Evolutionary conservation across 257 asterid species (phyloP).

Genomic region (Nicotiana paniculata): DNA sequence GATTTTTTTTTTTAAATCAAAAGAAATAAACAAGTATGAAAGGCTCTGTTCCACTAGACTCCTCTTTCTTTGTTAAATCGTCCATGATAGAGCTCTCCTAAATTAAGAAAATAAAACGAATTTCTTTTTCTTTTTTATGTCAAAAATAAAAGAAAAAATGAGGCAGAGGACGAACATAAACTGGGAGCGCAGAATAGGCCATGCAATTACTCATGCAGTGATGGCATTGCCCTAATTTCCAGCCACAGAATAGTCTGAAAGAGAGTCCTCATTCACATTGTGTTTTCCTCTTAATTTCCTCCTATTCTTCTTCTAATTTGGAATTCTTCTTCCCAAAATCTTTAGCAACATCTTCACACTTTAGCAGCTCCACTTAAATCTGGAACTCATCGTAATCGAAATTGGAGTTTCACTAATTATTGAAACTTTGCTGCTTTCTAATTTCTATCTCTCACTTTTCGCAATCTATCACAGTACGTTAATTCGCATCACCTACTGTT

Average conservation of each 20-base stretch:
- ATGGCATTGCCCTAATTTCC: not conserved
- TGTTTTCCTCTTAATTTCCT: not conserved
- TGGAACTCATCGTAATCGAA: not conserved
- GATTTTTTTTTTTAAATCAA: no score
- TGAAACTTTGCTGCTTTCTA: no score
- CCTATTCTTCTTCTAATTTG: not conserved
- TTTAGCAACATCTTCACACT: not conserved
- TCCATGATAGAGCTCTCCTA: no score
- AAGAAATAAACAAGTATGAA: no score
- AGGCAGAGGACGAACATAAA: not conserved
- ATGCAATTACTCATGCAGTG: slow-evolving; percentile 1
- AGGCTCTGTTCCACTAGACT: no score
- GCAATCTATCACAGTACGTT: no score
- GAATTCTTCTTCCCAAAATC: not conserved
- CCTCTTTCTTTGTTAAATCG: no score
- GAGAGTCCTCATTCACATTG: not conserved
- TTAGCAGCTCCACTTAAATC: not conserved
- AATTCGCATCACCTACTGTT: no score
- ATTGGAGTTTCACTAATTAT: no score
- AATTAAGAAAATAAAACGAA: no score
- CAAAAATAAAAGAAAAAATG: not conserved
- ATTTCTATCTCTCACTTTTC: no score
- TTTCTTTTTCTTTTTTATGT: not conserved
- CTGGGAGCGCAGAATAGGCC: not conserved
- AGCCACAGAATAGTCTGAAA: not conserved